Evolutionary conservation across 208 protist genomes (phyloP).

Genomic region (Wallacemonas collosoma): DNA sequence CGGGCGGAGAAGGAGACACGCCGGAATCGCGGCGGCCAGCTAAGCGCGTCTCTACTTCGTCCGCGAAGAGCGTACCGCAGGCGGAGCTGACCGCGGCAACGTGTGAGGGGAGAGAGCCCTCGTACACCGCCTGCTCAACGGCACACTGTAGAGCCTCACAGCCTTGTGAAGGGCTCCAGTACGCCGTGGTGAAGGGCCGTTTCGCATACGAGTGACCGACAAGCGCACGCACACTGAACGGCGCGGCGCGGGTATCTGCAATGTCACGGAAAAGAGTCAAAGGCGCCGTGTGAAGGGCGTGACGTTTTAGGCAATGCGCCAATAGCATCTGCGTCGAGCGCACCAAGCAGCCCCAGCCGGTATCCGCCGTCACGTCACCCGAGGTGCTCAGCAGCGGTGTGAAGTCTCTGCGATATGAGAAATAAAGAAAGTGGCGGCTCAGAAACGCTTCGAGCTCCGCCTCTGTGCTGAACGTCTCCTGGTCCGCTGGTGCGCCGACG

Average conservation of each 20-base stretch:
- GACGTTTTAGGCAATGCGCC: conserved; percentile 54
- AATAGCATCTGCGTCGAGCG: conserved; percentile 85
- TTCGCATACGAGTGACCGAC: background rate
- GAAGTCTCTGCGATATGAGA: conserved; percentile 79
- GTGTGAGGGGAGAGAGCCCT: conserved; percentile 31
- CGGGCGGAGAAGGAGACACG: conserved; percentile 21
- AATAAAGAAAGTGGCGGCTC: conserved; percentile 44
- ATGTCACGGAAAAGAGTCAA: background rate
- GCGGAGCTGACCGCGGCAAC: conserved; percentile 44
- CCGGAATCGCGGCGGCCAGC: background rate
- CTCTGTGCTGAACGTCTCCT: conserved; percentile 19
- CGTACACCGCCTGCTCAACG: conserved; percentile 40
- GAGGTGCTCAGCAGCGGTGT: conserved; percentile 5
- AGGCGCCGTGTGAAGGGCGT: conserved; percentile 19
- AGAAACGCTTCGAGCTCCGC: conserved; percentile 51
- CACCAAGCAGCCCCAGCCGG: conserved; percentile 83
- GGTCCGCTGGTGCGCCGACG: conserved; percentile 26
- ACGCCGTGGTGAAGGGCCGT: conserved; percentile 52
- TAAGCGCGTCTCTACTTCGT: conserved; percentile 44
- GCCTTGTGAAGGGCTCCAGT: conserved; percentile 78
- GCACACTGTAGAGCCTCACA: conserved; percentile 65
- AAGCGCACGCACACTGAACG: conserved; percentile 1
- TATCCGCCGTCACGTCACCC: conserved; percentile 42
- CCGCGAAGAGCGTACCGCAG: conserved; percentile 45
- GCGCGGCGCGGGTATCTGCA: background rate